These are phyloP conservation scores for Dichotomocladium elegans DNA, from an alignment of 371 early-diverging fungal genomes.

Conservation along the genomic window DNA sequence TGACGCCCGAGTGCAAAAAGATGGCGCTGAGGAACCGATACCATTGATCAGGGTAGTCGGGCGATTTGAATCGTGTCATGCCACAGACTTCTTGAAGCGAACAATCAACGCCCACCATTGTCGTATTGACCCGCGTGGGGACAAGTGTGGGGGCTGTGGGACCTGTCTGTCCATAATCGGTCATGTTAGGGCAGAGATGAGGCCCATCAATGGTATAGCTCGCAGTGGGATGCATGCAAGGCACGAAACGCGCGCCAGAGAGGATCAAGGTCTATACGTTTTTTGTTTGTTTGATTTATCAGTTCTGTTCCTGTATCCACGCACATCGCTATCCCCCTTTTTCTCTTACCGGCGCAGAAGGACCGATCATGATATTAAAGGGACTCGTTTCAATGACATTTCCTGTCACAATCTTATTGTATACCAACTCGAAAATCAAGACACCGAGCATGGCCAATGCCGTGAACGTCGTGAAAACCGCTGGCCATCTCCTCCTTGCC, in stretches of 20 bases:
- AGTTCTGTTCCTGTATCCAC: neutral
- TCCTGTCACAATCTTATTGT: conserved; percentile 49
- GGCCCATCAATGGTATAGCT: conserved; percentile 7
- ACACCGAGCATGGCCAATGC: conserved; percentile 39
- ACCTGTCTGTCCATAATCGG: conserved; percentile 1
- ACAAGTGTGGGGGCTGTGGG: neutral
- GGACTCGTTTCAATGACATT: conserved; percentile 46
- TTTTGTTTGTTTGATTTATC: neutral
- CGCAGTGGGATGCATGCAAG: conserved; percentile 53
- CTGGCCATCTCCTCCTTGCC: conserved; percentile 5
- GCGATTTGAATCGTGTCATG: conserved; percentile 14
- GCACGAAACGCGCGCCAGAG: conserved; percentile 57
- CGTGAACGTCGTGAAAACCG: neutral
- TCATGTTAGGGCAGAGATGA: conserved; percentile 7
- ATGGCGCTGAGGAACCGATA: conserved; percentile 71
- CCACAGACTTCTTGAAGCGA: conserved; percentile 56
- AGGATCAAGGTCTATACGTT: conserved; percentile 41
- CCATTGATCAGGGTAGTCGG: conserved; percentile 60
- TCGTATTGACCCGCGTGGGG: conserved; percentile 15
- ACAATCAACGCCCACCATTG: conserved; percentile 26
- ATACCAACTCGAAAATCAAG: conserved; percentile 50
- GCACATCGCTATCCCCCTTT: neutral
- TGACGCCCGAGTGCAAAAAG: conserved; percentile 73
- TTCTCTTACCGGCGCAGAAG: conserved; percentile 42
- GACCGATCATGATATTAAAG: conserved; percentile 64